These are phyloP conservation scores for Teratosphaeriaceae sp. DNA, from an alignment of 2,329 filamentous ascomycete species.

Conservation along the genomic window DNA sequence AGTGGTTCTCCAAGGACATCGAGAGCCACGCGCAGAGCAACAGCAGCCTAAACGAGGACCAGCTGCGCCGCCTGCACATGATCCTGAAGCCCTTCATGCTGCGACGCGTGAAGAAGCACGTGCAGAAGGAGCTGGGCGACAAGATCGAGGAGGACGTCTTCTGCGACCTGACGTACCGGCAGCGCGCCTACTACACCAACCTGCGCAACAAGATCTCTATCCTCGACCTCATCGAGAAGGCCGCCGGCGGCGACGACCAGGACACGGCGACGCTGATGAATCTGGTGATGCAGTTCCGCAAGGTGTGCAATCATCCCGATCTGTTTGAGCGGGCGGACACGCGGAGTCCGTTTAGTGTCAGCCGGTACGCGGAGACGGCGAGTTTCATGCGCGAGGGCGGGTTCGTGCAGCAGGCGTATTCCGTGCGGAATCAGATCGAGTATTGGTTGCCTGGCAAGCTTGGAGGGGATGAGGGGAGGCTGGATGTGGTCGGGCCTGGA, in stretches of 20 bases:
- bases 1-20: slow-evolving; percentile 94
- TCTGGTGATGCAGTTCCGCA: slow-evolving; percentile 98
- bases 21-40: slow-evolving; percentile 98
- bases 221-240: slow-evolving; percentile 97
- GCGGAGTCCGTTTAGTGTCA: slow-evolving; percentile 73
- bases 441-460: slow-evolving; percentile 75
- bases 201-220: slow-evolving; percentile 96
- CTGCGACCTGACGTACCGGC: slow-evolving; percentile 93
- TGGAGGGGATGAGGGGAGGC: slow-evolving; percentile 71
- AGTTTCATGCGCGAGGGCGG: slow-evolving; percentile 88
- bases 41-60: slow-evolving; percentile 98
- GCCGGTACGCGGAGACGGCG: slow-evolving; percentile 89
- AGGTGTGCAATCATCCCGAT: slow-evolving; percentile 98
- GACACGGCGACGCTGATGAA: slow-evolving; percentile 98
- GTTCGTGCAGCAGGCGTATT: slow-evolving; percentile 76
- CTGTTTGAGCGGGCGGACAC: slow-evolving; percentile 93
- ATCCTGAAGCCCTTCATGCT: slow-evolving; percentile 99
- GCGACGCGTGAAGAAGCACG: slow-evolving; percentile 98
- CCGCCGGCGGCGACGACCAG: slow-evolving; percentile 85
- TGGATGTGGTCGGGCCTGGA: slow-evolving; percentile 65
- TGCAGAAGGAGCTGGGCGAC: slow-evolving; percentile 97
- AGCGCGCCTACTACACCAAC: slow-evolving; percentile 87
- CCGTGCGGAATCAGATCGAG: slow-evolving; percentile 77
- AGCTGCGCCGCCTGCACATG: slow-evolving; percentile 95
- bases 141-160: slow-evolving; percentile 97